Evolutionary conservation across 345 rosid genomes (phyloP), one percentile per base, ranked within the genome.

Genomic region (Linum usitatissimum): DNA sequence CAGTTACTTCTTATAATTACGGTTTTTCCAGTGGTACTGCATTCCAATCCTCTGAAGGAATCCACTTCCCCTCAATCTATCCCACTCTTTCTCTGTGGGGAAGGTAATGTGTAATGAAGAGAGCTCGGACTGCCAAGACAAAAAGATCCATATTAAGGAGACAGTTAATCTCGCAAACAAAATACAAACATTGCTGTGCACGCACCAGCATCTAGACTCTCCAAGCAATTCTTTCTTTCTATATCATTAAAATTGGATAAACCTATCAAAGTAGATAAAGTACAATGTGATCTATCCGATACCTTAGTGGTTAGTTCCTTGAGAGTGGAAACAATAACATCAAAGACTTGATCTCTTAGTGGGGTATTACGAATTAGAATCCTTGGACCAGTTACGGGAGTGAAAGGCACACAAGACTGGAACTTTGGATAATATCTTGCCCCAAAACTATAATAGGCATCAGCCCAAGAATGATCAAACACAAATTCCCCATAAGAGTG

Each of bases 1-100:
- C 45, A 77, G 81, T 73, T 56, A 88, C 98, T 64, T 76, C 70
- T 85, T 84, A 65, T 92, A 92, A 74, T 83, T 87, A 64, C 77
- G 90, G 62, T 92, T 92, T 59, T 73, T 78, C 98, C 98, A 92
- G 71, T 92, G 98, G 21, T 92, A 92, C 70, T 92, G 98, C 98
- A 92, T 86, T 55, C 96, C 96, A 60, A 81, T 80, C 76, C 96
- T 84, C 77, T 80, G 93, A 12, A 84, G 69, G 67, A 92, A 92
- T 55, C 96, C 98, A 63, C 81, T 77, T 42, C 81, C 84, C 64
- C 71, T 81, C 69, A 85, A 65, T 75, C 68, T 78, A 55, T 71
- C 58, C 95, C 98, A 92, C 73, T 92, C 93, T 13, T 71, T 65
- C 77, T 88, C 95, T 60, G 92, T 82, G 7, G 91, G 74, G 71